Evolutionary conservation across 2,329 filamentous ascomycete species (phyloP).

Genomic region (Botrytis deweyae): DNA sequence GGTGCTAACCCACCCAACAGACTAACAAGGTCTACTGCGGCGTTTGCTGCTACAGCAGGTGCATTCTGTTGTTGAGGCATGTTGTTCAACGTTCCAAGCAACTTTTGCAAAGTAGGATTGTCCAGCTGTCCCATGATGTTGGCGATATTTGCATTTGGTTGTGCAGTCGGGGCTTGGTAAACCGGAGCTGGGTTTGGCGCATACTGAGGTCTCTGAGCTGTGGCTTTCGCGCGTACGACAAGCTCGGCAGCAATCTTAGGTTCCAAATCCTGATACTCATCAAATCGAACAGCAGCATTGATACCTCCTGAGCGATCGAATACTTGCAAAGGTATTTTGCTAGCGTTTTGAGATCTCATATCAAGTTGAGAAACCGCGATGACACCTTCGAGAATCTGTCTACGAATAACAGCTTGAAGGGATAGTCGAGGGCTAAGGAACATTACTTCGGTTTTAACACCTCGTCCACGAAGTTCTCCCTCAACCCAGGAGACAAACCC

Average conservation of each 20-base stretch:
- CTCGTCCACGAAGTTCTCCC: conserved; percentile 67
- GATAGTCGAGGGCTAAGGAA: conserved; percentile 75
- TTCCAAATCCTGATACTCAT: conserved; percentile 83
- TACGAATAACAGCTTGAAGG: conserved; percentile 75
- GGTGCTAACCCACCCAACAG: conserved; percentile 37
- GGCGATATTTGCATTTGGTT: conserved; percentile 53
- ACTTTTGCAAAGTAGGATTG: conserved; percentile 65
- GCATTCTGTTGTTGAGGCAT: conserved; percentile 32
- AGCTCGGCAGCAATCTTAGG: conserved; percentile 77
- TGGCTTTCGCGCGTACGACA: conserved; percentile 67
- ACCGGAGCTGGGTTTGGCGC: conserved; percentile 28
- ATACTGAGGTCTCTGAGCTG: conserved; percentile 40
- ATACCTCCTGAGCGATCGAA: conserved; percentile 78
- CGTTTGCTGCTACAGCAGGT: conserved; percentile 39
- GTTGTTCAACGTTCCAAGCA: conserved; percentile 58
- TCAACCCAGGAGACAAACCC: conserved; percentile 85
- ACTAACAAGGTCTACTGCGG: conserved; percentile 38
- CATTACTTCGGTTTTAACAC: conserved; percentile 75
- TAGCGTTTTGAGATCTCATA: conserved; percentile 63
- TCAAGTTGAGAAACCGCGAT: conserved; percentile 79
- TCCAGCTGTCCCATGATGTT: conserved; percentile 68
- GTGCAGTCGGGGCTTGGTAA: conserved; percentile 41
- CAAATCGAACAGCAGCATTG: conserved; percentile 71
- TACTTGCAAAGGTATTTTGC: conserved; percentile 77
- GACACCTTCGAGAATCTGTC: conserved; percentile 86